A percentile compares a stretch with the other conserved stretches of the same genome.
Evolutionary conservation across 306 rosid genomes (phyloP).

Genomic region (Vigna unguiculata): DNA sequence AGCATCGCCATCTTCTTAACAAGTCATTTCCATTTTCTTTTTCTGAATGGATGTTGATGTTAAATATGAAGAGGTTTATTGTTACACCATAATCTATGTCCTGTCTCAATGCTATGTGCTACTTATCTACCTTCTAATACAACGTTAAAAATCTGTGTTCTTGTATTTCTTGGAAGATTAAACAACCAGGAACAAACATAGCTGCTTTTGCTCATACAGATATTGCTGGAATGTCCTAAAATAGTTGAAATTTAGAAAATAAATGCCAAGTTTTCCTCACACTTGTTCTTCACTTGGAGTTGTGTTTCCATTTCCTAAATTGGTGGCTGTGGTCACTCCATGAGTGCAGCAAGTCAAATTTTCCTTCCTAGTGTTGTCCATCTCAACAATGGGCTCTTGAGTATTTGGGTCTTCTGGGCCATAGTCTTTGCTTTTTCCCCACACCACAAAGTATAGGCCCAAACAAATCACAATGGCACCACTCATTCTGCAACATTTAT

Average conservation of each 20-base stretch:
- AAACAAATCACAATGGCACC: constrained; percentile 72
- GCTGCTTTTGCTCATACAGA: constrained; percentile 1
- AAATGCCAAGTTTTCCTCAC: background rate
- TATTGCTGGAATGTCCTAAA: background rate
- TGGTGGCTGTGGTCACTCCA: constrained; percentile 42
- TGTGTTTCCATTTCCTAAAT: constrained; percentile 39
- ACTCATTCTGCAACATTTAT: constrained; percentile 56
- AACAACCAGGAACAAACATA: constrained; percentile 26
- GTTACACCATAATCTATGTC: constrained; percentile 6
- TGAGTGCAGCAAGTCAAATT: constrained; percentile 33
- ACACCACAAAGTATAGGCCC: constrained; percentile 78
- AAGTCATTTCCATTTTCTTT: background rate
- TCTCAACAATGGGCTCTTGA: constrained; percentile 41
- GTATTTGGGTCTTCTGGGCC: constrained; percentile 28
- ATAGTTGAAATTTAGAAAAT: constrained; percentile 2
- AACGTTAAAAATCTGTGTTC: background rate
- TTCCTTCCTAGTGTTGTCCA: constrained; percentile 34
- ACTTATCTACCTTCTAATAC: background rate
- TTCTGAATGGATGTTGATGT: background rate
- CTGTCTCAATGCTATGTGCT: background rate
- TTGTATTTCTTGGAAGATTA: background rate
- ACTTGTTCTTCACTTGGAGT: constrained; percentile 35
- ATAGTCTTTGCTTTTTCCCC: constrained; percentile 89
- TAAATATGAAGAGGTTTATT: too few relatives aligned
- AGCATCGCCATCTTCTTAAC: background rate